Percentiles rank a stretch among this genome's conserved stretches.
Conservation (phyloP, 805 yeast genomes). For the Isabelozyma gotoi region DNA sequence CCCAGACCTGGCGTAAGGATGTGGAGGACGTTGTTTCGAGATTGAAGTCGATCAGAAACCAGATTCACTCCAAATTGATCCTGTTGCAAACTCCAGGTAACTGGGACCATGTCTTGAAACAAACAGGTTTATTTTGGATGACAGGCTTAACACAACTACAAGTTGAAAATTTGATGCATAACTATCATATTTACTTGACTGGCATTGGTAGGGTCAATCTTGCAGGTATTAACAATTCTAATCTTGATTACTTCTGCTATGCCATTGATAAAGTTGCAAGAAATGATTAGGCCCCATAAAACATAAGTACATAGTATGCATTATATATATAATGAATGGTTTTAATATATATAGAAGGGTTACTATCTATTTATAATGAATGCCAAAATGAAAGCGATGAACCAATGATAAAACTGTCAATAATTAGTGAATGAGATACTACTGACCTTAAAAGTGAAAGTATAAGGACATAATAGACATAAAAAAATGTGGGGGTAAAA, state of each 20-base stretch:
- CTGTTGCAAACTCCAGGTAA: slow-evolving; percentile 42
- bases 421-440: not conserved
- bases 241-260: slow-evolving; percentile 35
- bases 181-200: slow-evolving; percentile 40
- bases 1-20: slow-evolving; percentile 35
- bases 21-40: slow-evolving; percentile 29
- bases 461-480: too few species aligned
- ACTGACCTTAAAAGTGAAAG: too few species aligned
- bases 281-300: too few species aligned
- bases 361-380: too few species aligned
- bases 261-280: slow-evolving; percentile 39
- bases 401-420: not conserved
- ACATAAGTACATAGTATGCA: not conserved
- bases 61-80: slow-evolving; percentile 26
- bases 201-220: slow-evolving; percentile 43
- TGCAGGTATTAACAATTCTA: slow-evolving; percentile 42
- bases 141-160: slow-evolving; percentile 39
- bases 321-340: not conserved
- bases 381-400: not conserved
- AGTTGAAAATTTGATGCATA: slow-evolving; percentile 25
- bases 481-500: not conserved
- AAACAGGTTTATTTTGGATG: slow-evolving; percentile 46
- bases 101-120: slow-evolving; percentile 37
- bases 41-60: slow-evolving; percentile 28
- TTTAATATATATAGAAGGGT: too few species aligned